Percentiles rank a stretch among this genome's conserved stretches.
These are phyloP conservation scores for Dactylellina leptospora DNA, from an alignment of 2,329 filamentous ascomycete species.

Conservation along the genomic window DNA sequence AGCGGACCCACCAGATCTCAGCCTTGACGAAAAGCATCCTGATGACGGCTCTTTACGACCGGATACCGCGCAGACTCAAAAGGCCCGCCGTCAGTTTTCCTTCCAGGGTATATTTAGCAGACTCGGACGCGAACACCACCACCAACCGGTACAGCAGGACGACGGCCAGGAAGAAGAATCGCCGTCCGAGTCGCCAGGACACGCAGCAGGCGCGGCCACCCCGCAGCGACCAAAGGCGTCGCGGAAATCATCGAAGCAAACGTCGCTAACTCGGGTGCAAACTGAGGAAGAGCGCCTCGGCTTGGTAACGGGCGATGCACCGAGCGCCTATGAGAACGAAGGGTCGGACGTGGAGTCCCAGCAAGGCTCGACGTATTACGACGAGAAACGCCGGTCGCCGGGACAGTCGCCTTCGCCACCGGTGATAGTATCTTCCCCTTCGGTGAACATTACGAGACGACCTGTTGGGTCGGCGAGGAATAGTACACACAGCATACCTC, in stretches of 20 bases:
- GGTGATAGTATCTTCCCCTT: slow-evolving; percentile 4
- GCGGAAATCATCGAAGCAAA: slow-evolving; percentile 37
- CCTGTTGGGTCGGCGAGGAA: slow-evolving; percentile 26
- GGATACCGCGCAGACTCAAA: slow-evolving; percentile 60
- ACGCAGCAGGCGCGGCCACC: slow-evolving; percentile 52
- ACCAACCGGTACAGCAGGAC: slow-evolving; percentile 58
- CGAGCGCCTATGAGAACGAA: slow-evolving; percentile 43
- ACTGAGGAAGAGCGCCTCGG: slow-evolving; percentile 86
- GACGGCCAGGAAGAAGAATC: slow-evolving; percentile 50
- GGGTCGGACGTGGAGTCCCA: slow-evolving; percentile 22
- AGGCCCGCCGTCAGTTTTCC: slow-evolving; percentile 81
- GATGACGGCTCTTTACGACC: slow-evolving; percentile 54
- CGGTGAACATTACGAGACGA: slow-evolving; percentile 18
- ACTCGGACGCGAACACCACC: slow-evolving; percentile 63
- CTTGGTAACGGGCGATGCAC: slow-evolving; percentile 76
- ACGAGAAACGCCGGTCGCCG: slow-evolving; percentile 37
- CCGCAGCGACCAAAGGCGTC: slow-evolving; percentile 53
- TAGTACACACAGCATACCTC: slow-evolving; percentile 35
- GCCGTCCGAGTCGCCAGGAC: slow-evolving; percentile 54
- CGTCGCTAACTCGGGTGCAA: slow-evolving; percentile 59
- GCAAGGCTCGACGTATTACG: slow-evolving; percentile 27
- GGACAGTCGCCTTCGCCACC: slow-evolving; percentile 20
- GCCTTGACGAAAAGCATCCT: slow-evolving; percentile 53
- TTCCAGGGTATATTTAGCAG: slow-evolving; percentile 82
- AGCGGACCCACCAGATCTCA: slow-evolving; percentile 59